Conservation (phyloP, 2,329 filamentous ascomycete genomes). For the Pleoardoris graminearum region DNA sequence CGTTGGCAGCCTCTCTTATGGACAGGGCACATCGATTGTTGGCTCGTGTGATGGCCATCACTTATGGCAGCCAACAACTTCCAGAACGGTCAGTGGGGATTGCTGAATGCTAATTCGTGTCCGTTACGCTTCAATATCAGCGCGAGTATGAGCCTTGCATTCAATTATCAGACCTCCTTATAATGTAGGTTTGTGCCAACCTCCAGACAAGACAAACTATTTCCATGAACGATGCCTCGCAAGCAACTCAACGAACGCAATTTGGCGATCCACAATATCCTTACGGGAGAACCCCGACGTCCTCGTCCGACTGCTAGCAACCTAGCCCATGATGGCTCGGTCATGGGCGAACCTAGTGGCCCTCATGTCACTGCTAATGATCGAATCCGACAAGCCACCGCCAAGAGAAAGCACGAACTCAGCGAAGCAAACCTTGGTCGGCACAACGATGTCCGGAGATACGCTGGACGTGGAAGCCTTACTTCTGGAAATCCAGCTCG, state of each 20-base stretch:
- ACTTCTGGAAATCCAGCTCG: neutral
- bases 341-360: neutral
- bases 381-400: neutral
- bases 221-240: neutral
- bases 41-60: too few species aligned
- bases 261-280: neutral
- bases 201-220: too few species aligned
- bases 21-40: too few species aligned
- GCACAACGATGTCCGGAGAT: neutral
- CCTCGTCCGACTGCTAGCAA: neutral
- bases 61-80: too few species aligned
- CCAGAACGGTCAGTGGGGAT: too few species aligned
- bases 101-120: too few species aligned
- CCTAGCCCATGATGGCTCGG: neutral
- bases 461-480: neutral
- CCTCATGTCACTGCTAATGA: neutral
- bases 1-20: too few species aligned
- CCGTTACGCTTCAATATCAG: too few species aligned
- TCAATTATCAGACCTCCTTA: too few species aligned
- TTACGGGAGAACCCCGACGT: neutral
- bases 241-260: neutral
- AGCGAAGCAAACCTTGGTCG: neutral
- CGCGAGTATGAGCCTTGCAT: too few species aligned
- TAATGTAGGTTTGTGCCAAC: neutral
- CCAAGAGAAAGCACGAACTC: neutral